Base-by-base conservation (phyloP, 2,329 filamentous ascomycete genomes). In the Phialemonium atrogriseum region DNA sequence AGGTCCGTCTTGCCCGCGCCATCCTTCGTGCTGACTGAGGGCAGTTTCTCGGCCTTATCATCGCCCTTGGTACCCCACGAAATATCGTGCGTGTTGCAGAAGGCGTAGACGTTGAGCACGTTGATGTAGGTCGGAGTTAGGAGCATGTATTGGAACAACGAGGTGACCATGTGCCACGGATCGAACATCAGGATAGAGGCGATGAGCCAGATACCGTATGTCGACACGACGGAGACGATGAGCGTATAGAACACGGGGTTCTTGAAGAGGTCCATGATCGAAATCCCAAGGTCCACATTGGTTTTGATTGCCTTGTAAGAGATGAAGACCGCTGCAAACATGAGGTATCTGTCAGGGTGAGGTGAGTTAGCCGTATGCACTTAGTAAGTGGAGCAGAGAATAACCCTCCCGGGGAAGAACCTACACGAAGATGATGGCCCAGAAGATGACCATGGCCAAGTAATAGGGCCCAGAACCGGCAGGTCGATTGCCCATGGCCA, bases 81-180 rank as follows among this genome's bases (percentile, higher is more conserved):
- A 43, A 95, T 91, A 52, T 95, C 88, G 69, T 95, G 88, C 16
- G 88, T 94, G 61, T 95, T 95, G 63, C 88, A 96, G 62, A 98
- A 98, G 39, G 89, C 89, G 60, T 96, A 98, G 35, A 98, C 91
- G 66, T 96, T 98, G 49, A 98, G 78, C 37, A 96, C 88, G 60
- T 96, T 98, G 65, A 93, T 93, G 62, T 94, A 98, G 1, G 88
- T 94, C 0, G 91, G 91, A 1, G 88, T 94, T 36, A 98, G 72
- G 24, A 96, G 75, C 47, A 96, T 78, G 57, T 98, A 98, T 72
- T 96, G 91, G 29, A 87, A 58, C 58, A 96, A 86, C 36, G 82
- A 80, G n/a, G 91, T 96, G 56, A 94, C 72, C 87, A 98, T 96
- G 63, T 98, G 91, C 89, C 91, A 98, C 4, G 91, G 91, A 55